These are phyloP conservation scores for Rhynchospora tenuis DNA, from an alignment of 176 grass and related monocot species.

Conservation along the genomic window DNA sequence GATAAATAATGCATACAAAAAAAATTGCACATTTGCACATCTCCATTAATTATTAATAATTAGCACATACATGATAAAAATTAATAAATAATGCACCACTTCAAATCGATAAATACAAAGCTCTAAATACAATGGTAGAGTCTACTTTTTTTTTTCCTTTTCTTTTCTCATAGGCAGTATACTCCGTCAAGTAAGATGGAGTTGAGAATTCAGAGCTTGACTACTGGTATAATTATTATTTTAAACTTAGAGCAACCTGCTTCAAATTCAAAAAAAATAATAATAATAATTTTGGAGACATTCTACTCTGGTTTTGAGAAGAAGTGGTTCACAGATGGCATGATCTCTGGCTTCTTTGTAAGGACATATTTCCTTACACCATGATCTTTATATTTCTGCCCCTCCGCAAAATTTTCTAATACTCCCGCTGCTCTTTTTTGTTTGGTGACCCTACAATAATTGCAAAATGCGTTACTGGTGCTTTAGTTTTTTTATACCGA, in stretches of 20 bases:
- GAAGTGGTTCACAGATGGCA: slow-evolving; percentile 44
- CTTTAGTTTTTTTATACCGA: neutral
- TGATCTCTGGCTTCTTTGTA: slow-evolving; percentile 43
- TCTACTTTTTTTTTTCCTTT: neutral
- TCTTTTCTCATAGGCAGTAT: neutral
- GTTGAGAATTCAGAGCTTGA: neutral
- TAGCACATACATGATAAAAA: slow-evolving; percentile 20
- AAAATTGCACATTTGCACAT: neutral
- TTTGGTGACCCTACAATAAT: slow-evolving; percentile 38
- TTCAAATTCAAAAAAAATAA: neutral
- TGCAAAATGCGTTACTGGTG: neutral
- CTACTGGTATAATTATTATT: neutral
- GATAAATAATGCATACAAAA: neutral
- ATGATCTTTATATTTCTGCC: slow-evolving; percentile 40
- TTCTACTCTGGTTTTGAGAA: slow-evolving; percentile 34
- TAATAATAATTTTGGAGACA: neutral
- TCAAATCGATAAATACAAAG: slow-evolving; percentile 7
- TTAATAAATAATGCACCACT: slow-evolving; percentile 6
- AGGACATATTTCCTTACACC: slow-evolving; percentile 40
- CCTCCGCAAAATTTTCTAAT: slow-evolving; percentile 56
- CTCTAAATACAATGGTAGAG: neutral
- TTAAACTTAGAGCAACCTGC: neutral
- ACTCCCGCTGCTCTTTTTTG: slow-evolving; percentile 49
- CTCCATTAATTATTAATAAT: neutral
- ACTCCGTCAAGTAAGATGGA: neutral